Evolutionary conservation across 441 rosid species (phyloP).

Genomic region (California macrophylla): DNA sequence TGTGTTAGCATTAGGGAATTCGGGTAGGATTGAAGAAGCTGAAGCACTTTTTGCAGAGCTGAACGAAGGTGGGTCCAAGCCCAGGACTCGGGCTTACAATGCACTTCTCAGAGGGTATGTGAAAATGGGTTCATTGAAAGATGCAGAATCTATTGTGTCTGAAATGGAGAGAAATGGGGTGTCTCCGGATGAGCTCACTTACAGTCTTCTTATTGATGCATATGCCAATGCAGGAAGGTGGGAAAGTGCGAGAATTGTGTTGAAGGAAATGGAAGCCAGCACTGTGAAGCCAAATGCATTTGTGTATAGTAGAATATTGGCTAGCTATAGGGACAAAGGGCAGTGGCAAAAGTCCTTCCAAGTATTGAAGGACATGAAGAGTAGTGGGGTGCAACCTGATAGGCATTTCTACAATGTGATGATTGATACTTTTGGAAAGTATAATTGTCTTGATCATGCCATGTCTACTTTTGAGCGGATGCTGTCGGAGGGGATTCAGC

Average conservation of each 20-base stretch:
- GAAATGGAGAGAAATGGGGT: slow-evolving; percentile 91
- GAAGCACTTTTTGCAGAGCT: slow-evolving; percentile 93
- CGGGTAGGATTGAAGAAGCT: slow-evolving; percentile 63
- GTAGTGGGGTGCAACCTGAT: slow-evolving; percentile 69
- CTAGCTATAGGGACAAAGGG: slow-evolving; percentile 76
- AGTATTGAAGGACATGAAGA: slow-evolving; percentile 83
- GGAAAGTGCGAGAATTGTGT: slow-evolving; percentile 87
- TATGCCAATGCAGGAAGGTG: slow-evolving; percentile 81
- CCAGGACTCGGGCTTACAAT: slow-evolving; percentile 70
- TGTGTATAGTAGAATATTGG: slow-evolving; percentile 70
- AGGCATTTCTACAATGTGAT: slow-evolving; percentile 83
- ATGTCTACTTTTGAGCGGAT: slow-evolving; percentile 73
- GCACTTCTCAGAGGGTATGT: slow-evolving; percentile 82
- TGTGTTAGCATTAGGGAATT: slow-evolving; percentile 53
- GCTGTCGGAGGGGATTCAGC: slow-evolving; percentile 70
- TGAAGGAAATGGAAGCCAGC: slow-evolving; percentile 88
- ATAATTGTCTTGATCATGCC: slow-evolving; percentile 81
- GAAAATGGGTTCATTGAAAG: slow-evolving; percentile 58
- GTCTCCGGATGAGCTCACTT: slow-evolving; percentile 72
- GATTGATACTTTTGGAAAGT: slow-evolving; percentile 92
- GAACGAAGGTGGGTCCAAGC: slow-evolving; percentile 62
- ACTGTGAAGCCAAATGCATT: slow-evolving; percentile 65
- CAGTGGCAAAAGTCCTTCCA: slow-evolving; percentile 94
- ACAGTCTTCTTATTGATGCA: slow-evolving; percentile 80
- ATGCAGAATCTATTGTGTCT: slow-evolving; percentile 65